Evolutionary conservation across 441 rosid genomes (phyloP), one percentile per base, ranked within the genome.

Genomic region (Euphorbia celastroides): DNA sequence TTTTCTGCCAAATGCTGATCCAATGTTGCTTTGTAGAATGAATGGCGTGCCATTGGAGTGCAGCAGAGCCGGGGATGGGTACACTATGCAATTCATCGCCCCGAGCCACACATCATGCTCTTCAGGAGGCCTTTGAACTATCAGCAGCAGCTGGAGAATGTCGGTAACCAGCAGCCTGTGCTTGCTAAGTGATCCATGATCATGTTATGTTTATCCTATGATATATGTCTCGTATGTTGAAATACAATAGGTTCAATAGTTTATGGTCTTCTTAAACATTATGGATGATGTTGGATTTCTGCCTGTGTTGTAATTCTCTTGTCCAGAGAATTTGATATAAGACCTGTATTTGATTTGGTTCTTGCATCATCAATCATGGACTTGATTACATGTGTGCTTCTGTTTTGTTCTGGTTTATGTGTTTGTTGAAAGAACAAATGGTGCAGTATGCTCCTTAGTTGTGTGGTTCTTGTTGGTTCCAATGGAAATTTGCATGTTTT

Each of bases 51-150:
- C 0, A 85, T 92, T 13, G 96, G 96, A 61, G 99, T 92, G 3
- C 96, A 92, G 72, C 99, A 92, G 82, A 94, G 99, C 76, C 91
- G 97, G 17, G 99, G 98, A 19, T 94, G 99, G 98, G 98, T 92
- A 6, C 98, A 94, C 78, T 94, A 94, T 66, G 99, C 99, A 0
- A 80, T 94, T 76, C 99, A 94, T 68, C 93, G 98, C 17, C 99
- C 99, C 5, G 99, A 94, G 83, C 97, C 97, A 73, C 98, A 94
- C 68, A 94, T 94, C 68, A 94, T 92, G 99, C 90, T 94, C n/a
- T 94, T 94, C 78, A 86, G 99, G 82, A 88, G 99, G 88, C 82
- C 96, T 3, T 79, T 94, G 55, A 92, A 89, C 80, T 89, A 79
- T 64, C 99, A 94, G 81, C 98, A 90, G 82, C 90, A 85, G 77